A percentile compares a stretch with the other conserved stretches of the same genome.
Evolutionary conservation across 2,329 filamentous ascomycete species (phyloP).

Genomic region (Ceratocystis smalleyi): DNA sequence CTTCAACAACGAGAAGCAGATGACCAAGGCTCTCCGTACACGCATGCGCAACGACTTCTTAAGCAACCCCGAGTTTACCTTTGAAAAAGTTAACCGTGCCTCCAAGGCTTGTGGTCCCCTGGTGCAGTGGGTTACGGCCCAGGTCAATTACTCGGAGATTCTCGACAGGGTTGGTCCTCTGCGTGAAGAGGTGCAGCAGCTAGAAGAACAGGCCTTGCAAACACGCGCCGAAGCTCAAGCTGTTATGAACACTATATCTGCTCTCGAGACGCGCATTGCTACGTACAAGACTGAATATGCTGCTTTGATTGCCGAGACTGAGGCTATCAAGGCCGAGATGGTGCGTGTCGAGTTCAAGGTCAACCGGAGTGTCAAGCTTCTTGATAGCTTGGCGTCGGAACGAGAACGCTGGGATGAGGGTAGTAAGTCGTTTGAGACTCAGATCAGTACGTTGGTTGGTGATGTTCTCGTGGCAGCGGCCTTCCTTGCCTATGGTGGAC

Average conservation of each 20-base stretch:
- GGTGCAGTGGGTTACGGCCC: constrained; percentile 91
- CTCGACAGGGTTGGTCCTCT: constrained; percentile 85
- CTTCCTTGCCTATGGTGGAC: constrained; percentile 89
- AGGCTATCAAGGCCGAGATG: constrained; percentile 97
- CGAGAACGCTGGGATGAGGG: constrained; percentile 88
- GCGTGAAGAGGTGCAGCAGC: constrained; percentile 70
- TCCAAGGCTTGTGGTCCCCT: constrained; percentile 94
- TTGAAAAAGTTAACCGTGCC: constrained; percentile 87
- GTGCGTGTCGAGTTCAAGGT: constrained; percentile 93
- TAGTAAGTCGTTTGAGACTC: constrained; percentile 94
- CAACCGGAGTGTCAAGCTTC: constrained; percentile 80
- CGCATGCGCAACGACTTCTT: constrained; percentile 92
- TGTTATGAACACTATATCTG: constrained; percentile 71
- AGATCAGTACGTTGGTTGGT: constrained; percentile 90
- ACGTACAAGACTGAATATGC: constrained; percentile 96
- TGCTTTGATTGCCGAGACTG: constrained; percentile 86
- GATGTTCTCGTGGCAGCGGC: constrained; percentile 93
- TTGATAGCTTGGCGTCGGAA: constrained; percentile 91
- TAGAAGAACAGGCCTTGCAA: constrained; percentile 77
- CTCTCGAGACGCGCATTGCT: constrained; percentile 77
- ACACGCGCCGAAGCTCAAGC: constrained; percentile 89
- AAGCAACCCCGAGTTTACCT: constrained; percentile 87
- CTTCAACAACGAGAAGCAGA: constrained; percentile 88
- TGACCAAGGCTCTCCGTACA: constrained; percentile 66
- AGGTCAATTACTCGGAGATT: constrained; percentile 97